Conservation (phyloP, 106 monocot genomes). For the Alisma plantagoaquatica region DNA sequence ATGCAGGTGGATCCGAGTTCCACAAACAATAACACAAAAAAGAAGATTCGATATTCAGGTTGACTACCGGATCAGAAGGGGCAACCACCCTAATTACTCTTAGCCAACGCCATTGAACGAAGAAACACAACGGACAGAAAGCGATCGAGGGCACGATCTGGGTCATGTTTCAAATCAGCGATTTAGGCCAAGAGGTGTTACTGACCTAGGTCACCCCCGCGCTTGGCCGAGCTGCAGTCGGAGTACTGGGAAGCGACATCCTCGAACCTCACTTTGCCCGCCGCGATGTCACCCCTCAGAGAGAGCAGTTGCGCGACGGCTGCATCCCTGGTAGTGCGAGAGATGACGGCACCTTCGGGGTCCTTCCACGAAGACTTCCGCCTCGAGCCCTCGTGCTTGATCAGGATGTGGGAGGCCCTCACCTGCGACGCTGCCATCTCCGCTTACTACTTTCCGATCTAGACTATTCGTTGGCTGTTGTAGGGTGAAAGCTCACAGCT, state of each 20-base stretch:
- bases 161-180: no score
- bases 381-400: slow-evolving; percentile 93
- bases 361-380: slow-evolving; percentile 94
- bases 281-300: slow-evolving; percentile 42
- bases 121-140: no score
- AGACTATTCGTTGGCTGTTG: no score
- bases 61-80: no score
- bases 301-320: slow-evolving; percentile 37
- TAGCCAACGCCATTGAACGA: no score
- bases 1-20: no score
- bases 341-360: slow-evolving; percentile 64
- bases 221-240: slow-evolving; percentile 92
- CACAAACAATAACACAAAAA: no score
- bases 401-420: slow-evolving; percentile 87
- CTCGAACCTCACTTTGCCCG: slow-evolving; percentile 56
- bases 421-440: slow-evolving; percentile 43
- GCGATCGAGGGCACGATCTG: no score
- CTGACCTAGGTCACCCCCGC: slow-evolving; percentile 85
- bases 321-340: slow-evolving; percentile 44
- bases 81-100: no score
- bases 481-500: no score
- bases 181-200: background rate
- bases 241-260: slow-evolving; percentile 59
- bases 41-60: no score
- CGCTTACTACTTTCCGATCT: no score